phyloP scores from a whole-genome alignment of 2,329 filamentous ascomycete genomes.

The Dichotomopilus funicola region DNA sequence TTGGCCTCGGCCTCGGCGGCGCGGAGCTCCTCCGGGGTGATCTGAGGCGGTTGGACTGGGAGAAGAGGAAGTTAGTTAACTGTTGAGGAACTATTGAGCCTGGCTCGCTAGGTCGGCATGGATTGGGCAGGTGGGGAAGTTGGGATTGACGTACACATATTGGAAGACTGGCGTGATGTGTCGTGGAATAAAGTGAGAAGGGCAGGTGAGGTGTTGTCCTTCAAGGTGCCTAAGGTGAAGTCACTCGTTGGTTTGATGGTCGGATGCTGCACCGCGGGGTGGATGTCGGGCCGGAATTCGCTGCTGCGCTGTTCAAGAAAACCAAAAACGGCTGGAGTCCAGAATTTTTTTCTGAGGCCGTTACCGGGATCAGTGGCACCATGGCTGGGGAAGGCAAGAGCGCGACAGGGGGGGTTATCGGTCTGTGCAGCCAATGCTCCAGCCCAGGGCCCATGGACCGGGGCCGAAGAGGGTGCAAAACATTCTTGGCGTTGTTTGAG shows the following conservation, averaged over 20 bases:
- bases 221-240: too few species aligned
- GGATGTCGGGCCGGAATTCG: not conserved
- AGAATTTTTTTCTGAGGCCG: slow-evolving; percentile 2
- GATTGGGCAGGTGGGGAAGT: too few species aligned
- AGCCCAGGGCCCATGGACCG: not conserved
- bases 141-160: slow-evolving; percentile 38
- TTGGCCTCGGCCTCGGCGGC: slow-evolving; percentile 61
- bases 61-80: not conserved
- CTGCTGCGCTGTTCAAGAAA: not conserved
- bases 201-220: too few species aligned
- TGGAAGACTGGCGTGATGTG: slow-evolving; percentile 18
- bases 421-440: not conserved
- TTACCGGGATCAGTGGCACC: slow-evolving; percentile 11
- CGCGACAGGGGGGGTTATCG: not conserved
- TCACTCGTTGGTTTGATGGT: not conserved
- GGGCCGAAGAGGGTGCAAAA: slow-evolving; percentile 1
- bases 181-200: too few species aligned
- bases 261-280: not conserved
- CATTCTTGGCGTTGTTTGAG: not conserved
- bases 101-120: not conserved
- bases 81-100: not conserved
- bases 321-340: not conserved
- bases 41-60: slow-evolving; percentile 62
- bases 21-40: slow-evolving; percentile 63
- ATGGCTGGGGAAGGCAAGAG: slow-evolving; percentile 10